A percentile compares a stretch with the other conserved stretches of the same genome.
These are phyloP conservation scores for Ceratocystis huliohia DNA, from an alignment of 2,329 filamentous ascomycete genomes.

Conservation along the genomic window DNA sequence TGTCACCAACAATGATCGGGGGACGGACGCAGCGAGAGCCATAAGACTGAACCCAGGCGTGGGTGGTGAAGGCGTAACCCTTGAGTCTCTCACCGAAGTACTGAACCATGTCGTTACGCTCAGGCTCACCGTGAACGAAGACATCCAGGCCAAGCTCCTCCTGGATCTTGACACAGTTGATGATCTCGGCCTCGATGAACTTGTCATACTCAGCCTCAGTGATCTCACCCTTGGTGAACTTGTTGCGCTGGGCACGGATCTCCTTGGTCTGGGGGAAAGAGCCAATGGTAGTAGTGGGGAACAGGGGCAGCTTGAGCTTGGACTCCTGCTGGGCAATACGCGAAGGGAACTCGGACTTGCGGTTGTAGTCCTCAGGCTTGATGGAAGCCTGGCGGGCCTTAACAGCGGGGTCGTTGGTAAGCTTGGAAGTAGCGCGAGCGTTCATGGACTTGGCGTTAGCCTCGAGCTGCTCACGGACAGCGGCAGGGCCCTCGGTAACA, in stretches of 20 bases:
- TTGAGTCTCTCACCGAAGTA: constrained; percentile 98
- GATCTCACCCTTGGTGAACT: constrained; percentile 98
- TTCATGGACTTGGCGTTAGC: constrained; percentile 92
- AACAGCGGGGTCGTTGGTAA: constrained; percentile 94
- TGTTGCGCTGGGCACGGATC: constrained; percentile 92
- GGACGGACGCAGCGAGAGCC: constrained; percentile 96
- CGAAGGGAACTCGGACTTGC: constrained; percentile 74
- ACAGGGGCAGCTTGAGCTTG: constrained; percentile 84
- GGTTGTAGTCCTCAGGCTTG: constrained; percentile 73
- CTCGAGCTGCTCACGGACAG: constrained; percentile 80
- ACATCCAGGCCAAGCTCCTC: constrained; percentile 96
- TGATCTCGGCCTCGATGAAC: constrained; percentile 99
- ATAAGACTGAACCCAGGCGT: constrained; percentile 98
- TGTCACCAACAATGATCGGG: constrained; percentile 96
- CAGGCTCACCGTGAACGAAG: constrained; percentile 95
- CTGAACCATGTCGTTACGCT: constrained; percentile 99
- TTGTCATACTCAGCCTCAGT: constrained; percentile 84
- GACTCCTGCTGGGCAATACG: constrained; percentile 83
- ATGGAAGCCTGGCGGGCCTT: constrained; percentile 92
- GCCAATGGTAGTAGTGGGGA: constrained; percentile 98
- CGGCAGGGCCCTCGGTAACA: constrained; percentile 78
- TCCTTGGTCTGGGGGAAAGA: constrained; percentile 99
- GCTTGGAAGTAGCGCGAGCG: constrained; percentile 78
- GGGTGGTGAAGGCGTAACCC: constrained; percentile 96
- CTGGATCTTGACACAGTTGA: constrained; percentile 89